Percentiles rank a stretch among this genome's conserved stretches.
Conservation (phyloP, 2,329 filamentous ascomycete genomes). For the Cercospora janseana region DNA sequence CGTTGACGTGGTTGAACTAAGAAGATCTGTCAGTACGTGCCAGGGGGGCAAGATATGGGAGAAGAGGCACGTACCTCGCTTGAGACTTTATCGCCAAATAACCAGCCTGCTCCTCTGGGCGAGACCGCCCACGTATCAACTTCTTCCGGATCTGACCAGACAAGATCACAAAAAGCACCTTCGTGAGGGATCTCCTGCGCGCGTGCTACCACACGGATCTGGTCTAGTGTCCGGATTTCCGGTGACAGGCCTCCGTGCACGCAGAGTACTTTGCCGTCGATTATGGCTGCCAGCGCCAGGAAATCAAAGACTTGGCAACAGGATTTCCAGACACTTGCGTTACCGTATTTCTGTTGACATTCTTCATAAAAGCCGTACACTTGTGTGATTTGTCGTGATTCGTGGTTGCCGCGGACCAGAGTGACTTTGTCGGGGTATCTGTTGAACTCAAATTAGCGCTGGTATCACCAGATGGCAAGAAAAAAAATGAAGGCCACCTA, state of each 20-base stretch:
- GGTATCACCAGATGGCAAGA: constrained; percentile 1
- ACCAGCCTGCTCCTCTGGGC: constrained; percentile 64
- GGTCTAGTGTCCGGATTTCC: constrained; percentile 71
- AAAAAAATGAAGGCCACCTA: constrained; percentile 34
- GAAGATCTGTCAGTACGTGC: constrained; percentile 13
- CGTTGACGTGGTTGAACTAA: constrained; percentile 73
- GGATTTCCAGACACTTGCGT: constrained; percentile 75
- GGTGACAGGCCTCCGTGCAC: constrained; percentile 70
- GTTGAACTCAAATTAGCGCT: background rate
- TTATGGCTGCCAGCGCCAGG: constrained; percentile 69
- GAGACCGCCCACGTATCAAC: constrained; percentile 68
- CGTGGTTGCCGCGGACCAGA: constrained; percentile 73
- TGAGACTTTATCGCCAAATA: constrained; percentile 69
- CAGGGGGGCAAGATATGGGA: background rate
- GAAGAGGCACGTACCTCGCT: constrained; percentile 53
- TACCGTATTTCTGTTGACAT: constrained; percentile 73
- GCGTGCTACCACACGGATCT: constrained; percentile 70
- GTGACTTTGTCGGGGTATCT: constrained; percentile 72
- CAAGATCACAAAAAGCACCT: constrained; percentile 72
- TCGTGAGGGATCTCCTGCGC: constrained; percentile 76
- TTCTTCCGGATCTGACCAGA: constrained; percentile 72
- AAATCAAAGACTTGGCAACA: constrained; percentile 79
- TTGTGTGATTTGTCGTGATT: constrained; percentile 74
- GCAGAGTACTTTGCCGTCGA: constrained; percentile 71
- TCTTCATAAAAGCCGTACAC: constrained; percentile 79